phyloP scores from a whole-genome alignment of 1,139 yeast species.

The Debaryomyces psychrophilus region DNA sequence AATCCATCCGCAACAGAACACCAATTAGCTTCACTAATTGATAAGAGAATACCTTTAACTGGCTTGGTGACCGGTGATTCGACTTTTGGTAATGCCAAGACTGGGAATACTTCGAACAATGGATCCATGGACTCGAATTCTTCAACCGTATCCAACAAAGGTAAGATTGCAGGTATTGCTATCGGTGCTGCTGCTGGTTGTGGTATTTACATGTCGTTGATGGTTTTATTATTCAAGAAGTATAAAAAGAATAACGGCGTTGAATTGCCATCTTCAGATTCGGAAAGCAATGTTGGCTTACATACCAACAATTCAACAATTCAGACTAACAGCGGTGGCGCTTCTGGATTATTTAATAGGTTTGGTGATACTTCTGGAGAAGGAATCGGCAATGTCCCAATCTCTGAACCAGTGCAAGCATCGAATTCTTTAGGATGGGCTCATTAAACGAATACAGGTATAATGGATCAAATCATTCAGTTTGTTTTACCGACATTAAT shows the following conservation, averaged over 20 bases:
- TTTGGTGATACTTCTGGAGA: constrained; percentile 21
- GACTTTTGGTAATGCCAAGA: constrained; percentile 20
- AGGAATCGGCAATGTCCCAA: constrained; percentile 31
- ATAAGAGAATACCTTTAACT: constrained; percentile 62
- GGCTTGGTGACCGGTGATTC: constrained; percentile 43
- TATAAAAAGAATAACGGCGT: constrained; percentile 39
- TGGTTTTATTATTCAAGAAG: constrained; percentile 48
- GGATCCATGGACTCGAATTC: constrained; percentile 48
- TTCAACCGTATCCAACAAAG: constrained; percentile 30
- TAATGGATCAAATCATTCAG: not conserved
- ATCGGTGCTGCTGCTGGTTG: constrained; percentile 74
- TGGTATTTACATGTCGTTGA: constrained; percentile 55
- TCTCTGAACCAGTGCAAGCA: constrained; percentile 50
- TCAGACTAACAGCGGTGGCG: constrained; percentile 25
- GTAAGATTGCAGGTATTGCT: constrained; percentile 58
- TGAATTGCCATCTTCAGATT: constrained; percentile 48
- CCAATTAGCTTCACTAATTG: constrained; percentile 60
- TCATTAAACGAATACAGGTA: not conserved
- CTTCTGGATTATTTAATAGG: constrained; percentile 37
- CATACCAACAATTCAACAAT: constrained; percentile 22
- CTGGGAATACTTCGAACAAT: constrained; percentile 25
- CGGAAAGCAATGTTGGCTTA: constrained; percentile 42
- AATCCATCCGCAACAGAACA: constrained; percentile 50
- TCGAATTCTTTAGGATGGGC: constrained; percentile 53
- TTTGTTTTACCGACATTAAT: not conserved